Percentiles rank a stretch among this genome's conserved stretches.
Conservation (phyloP, 2,329 filamentous ascomycete genomes). For the Camptophora hylomeconis region DNA sequence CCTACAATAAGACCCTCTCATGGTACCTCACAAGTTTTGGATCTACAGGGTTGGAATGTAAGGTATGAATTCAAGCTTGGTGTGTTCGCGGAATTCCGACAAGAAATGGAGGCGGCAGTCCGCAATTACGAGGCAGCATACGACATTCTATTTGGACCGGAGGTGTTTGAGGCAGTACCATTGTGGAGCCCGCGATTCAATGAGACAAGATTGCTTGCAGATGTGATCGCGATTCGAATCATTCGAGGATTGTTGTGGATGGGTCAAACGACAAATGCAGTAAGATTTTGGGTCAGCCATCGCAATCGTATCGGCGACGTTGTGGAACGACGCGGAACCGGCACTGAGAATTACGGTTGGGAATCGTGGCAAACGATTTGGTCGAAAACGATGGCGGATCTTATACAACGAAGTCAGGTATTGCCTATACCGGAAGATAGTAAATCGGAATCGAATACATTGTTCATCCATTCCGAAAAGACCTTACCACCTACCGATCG, state of each 20-base stretch:
- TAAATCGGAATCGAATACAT: too few species aligned
- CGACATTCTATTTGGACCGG: constrained; percentile 65
- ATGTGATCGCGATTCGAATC: constrained; percentile 66
- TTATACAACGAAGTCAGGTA: constrained; percentile 32
- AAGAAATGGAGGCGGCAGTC: constrained; percentile 79
- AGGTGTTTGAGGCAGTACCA: constrained; percentile 77
- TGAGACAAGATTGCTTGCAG: constrained; percentile 77
- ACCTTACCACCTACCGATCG: constrained; percentile 34
- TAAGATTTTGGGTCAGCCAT: constrained; percentile 68
- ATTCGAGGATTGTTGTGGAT: constrained; percentile 74
- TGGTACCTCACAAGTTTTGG: constrained; percentile 75
- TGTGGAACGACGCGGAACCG: constrained; percentile 69
- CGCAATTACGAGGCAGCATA: constrained; percentile 81
- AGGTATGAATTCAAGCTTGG: constrained; percentile 91
- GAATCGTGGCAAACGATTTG: constrained; percentile 79
- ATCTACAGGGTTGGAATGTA: constrained; percentile 77
- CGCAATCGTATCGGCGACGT: constrained; percentile 61
- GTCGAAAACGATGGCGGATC: constrained; percentile 48
- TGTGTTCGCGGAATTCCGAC: constrained; percentile 80
- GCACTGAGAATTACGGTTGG: constrained; percentile 83
- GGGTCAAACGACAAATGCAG: constrained; percentile 64
- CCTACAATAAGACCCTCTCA: constrained; percentile 72
- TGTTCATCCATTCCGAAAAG: constrained; percentile 37
- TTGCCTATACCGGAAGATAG: neutral
- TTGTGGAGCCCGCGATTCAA: constrained; percentile 87